Evolutionary conservation across 495 filamentous ascomycete genomes (phyloP).

Genomic region (Penicillium maclennaniae): DNA sequence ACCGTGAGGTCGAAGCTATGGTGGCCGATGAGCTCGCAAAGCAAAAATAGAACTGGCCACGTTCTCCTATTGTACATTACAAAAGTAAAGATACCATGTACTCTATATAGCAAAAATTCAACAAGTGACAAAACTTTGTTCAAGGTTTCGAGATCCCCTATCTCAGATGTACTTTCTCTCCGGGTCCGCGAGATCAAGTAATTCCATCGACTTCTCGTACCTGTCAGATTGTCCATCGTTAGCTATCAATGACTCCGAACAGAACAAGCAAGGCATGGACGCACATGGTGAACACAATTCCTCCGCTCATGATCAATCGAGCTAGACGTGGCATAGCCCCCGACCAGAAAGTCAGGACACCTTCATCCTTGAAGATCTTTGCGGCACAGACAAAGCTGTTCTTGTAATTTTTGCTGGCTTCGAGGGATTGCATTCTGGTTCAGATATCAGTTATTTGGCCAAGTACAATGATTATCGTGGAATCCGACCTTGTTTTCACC

Average conservation of each 20-base stretch:
- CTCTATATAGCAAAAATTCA: conserved; percentile 13
- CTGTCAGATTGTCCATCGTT: conserved; percentile 28
- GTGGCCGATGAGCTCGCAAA: conserved; percentile 46
- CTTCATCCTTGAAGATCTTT: conserved; percentile 84
- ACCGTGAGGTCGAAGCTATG: conserved; percentile 70
- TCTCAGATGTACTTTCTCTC: conserved; percentile 74
- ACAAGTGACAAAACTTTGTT: conserved; percentile 11
- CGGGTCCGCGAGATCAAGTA: conserved; percentile 77
- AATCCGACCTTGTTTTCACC: conserved; percentile 74
- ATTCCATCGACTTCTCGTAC: conserved; percentile 96
- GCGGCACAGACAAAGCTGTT: conserved; percentile 85
- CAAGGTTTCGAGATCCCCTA: conserved; percentile 60
- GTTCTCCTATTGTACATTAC: neutral
- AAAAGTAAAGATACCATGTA: conserved; percentile 19
- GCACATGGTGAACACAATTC: conserved; percentile 95
- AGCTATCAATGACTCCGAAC: conserved; percentile 3
- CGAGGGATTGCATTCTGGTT: conserved; percentile 89
- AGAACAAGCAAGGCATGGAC: conserved; percentile 18
- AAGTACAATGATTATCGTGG: neutral
- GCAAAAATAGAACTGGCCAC: conserved; percentile 5
- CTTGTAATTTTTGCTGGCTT: conserved; percentile 76
- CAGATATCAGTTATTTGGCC: conserved; percentile 6
- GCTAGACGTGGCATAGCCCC: conserved; percentile 84
- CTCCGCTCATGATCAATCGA: conserved; percentile 82
- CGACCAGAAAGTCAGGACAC: conserved; percentile 87